Percentiles rank a stretch among this genome's conserved stretches.
Conservation (phyloP, 305 asterid species). For the Ilex paraguariensis region DNA sequence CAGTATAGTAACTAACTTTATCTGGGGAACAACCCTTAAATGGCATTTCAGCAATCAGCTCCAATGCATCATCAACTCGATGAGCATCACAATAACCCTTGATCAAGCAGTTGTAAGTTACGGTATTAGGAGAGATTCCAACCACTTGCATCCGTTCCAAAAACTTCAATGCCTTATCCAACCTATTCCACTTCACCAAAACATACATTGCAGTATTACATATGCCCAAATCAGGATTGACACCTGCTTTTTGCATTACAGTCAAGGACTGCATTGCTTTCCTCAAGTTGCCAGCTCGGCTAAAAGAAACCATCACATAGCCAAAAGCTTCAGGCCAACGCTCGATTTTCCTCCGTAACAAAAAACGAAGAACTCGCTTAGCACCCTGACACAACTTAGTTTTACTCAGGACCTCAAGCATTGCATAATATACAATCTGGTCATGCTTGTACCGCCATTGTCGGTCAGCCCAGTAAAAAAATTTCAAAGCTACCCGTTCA, state of each 20-base stretch:
- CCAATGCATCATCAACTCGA: conserved; percentile 49
- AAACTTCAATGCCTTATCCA: conserved; percentile 76
- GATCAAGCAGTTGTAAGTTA: conserved; percentile 74
- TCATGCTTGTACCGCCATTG: conserved; percentile 89
- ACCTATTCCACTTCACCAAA: conserved; percentile 68
- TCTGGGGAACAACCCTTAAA: conserved; percentile 66
- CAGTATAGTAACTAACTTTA: conserved; percentile 71
- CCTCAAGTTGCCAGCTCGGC: conserved; percentile 81
- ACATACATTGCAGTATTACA: conserved; percentile 80
- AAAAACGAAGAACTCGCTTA: conserved; percentile 68
- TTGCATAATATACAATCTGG: conserved; percentile 58
- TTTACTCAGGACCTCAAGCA: conserved; percentile 75
- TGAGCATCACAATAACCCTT: conserved; percentile 80
- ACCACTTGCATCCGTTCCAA: conserved; percentile 66
- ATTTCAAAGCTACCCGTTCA: conserved; percentile 72
- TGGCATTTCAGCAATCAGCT: conserved; percentile 70
- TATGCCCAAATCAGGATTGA: conserved; percentile 53
- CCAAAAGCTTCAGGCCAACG: conserved; percentile 70
- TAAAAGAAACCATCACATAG: conserved; percentile 84
- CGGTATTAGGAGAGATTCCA: conserved; percentile 63
- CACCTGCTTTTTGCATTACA: conserved; percentile 70
- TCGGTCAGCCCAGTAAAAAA: conserved; percentile 89
- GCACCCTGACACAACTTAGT: conserved; percentile 95
- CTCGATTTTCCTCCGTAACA: conserved; percentile 57
- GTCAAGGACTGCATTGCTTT: conserved; percentile 77